Percentiles rank a stretch among this genome's conserved stretches.
Evolutionary conservation across 495 filamentous ascomycete species (phyloP).

Genomic region (Tuber indicum): DNA sequence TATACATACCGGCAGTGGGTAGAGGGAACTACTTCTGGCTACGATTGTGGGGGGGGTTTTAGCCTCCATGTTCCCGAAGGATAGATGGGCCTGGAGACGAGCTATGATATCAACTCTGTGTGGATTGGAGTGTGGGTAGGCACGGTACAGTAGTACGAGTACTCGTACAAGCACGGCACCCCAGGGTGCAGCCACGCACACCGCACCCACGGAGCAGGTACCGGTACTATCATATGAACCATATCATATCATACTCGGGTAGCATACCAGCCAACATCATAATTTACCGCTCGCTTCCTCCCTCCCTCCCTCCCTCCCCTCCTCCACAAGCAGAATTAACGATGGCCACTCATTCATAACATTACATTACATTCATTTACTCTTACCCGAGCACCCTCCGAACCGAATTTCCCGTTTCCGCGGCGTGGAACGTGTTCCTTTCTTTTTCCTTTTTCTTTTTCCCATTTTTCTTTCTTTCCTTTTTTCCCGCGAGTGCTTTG

Average conservation of each 20-base stretch:
- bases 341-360: not conserved
- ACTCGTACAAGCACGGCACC: not conserved
- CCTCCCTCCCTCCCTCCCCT: not conserved
- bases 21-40: not conserved
- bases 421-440: not conserved
- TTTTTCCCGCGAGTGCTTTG: not conserved
- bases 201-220: not conserved
- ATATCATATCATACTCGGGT: too few species aligned
- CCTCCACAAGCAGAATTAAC: not conserved
- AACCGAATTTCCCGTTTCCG: constrained; percentile 2
- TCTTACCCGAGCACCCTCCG: not conserved
- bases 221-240: not conserved
- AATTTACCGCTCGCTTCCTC: not conserved
- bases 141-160: too few species aligned
- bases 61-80: not conserved
- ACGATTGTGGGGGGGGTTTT: not conserved
- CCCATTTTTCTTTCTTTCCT: not conserved
- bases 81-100: too few species aligned
- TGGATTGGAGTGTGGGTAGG: not conserved
- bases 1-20: too few species aligned
- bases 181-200: not conserved
- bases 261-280: not conserved
- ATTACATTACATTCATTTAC: not conserved
- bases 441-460: too few species aligned
- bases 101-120: not conserved